Conservation (phyloP, 768 basidiomycete species). For the Mycena vitilis region DNA sequence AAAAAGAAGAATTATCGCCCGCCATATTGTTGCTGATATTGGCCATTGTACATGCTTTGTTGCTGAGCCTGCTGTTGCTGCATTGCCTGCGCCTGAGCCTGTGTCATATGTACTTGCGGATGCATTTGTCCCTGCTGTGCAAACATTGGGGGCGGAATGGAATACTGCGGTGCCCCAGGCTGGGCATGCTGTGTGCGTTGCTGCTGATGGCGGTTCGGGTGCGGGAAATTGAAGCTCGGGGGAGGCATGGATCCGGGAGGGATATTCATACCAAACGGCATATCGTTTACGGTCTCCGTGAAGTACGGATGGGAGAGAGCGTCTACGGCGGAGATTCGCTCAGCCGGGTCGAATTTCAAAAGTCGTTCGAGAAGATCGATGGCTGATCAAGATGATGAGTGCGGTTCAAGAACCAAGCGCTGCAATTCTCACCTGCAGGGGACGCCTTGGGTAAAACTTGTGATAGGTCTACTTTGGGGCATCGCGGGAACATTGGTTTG, state of each 20-base stretch:
- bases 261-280: conserved; percentile 56
- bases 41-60: conserved; percentile 26
- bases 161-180: conserved; percentile 32
- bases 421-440: conserved; percentile 69
- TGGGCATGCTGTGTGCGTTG: conserved; percentile 56
- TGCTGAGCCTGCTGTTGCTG: conserved; percentile 28
- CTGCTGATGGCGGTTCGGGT: conserved; percentile 66
- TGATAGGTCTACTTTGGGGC: conserved; percentile 84
- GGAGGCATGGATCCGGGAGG: conserved; percentile 72
- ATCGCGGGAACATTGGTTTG: conserved; percentile 84
- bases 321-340: conserved; percentile 91
- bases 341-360: conserved; percentile 94
- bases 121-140: conserved; percentile 41
- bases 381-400: conserved; percentile 57
- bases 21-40: conserved; percentile 33
- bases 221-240: conserved; percentile 76
- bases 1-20: conserved; percentile 19
- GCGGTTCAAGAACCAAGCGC: conserved; percentile 1
- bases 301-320: conserved; percentile 96
- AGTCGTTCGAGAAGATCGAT: conserved; percentile 94
- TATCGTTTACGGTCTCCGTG: conserved; percentile 61
- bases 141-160: conserved; percentile 37
- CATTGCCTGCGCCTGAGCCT: conserved; percentile 31
- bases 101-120: conserved; percentile 27
- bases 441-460: conserved; percentile 89